Percentiles rank a stretch among this genome's conserved stretches.
Evolutionary conservation across 495 filamentous ascomycete species (phyloP).

Genomic region (Hyaloscypha variabilis): DNA sequence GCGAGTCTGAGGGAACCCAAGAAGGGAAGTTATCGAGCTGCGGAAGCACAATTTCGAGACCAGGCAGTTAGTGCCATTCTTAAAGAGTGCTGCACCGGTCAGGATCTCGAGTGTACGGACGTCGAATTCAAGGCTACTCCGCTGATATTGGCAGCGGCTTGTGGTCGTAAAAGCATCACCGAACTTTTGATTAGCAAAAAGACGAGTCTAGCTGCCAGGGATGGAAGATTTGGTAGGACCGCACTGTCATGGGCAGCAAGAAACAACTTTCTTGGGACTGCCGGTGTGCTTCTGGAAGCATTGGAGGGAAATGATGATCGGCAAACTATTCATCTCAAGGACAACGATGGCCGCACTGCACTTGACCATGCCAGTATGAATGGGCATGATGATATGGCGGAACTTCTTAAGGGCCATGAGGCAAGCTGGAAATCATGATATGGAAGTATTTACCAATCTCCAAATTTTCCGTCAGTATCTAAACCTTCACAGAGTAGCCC

Average conservation of each 20-base stretch:
- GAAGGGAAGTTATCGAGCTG: not conserved
- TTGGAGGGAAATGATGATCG: not conserved
- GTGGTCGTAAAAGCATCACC: not conserved
- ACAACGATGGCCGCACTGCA: not conserved
- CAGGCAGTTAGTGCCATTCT: not conserved
- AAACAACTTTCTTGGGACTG: not conserved
- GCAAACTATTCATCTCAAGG: not conserved
- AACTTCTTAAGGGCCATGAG: not conserved
- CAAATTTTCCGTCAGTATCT: too few species aligned
- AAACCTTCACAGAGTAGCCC: too few species aligned
- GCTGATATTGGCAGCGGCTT: not conserved
- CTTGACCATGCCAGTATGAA: not conserved
- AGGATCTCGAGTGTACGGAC: not conserved
- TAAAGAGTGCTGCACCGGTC: not conserved
- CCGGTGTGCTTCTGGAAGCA: not conserved
- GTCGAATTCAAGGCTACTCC: not conserved
- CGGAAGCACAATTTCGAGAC: not conserved
- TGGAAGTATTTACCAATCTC: too few species aligned
- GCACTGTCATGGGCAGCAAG: not conserved
- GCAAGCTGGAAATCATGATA: too few species aligned
- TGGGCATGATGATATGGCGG: not conserved
- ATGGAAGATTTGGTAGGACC: not conserved
- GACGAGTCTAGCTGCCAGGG: not conserved
- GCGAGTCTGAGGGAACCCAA: not conserved
- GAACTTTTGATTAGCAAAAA: not conserved